Conservation (phyloP, 2,329 filamentous ascomycete genomes). For the Aspergillus spinulosporus region DNA sequence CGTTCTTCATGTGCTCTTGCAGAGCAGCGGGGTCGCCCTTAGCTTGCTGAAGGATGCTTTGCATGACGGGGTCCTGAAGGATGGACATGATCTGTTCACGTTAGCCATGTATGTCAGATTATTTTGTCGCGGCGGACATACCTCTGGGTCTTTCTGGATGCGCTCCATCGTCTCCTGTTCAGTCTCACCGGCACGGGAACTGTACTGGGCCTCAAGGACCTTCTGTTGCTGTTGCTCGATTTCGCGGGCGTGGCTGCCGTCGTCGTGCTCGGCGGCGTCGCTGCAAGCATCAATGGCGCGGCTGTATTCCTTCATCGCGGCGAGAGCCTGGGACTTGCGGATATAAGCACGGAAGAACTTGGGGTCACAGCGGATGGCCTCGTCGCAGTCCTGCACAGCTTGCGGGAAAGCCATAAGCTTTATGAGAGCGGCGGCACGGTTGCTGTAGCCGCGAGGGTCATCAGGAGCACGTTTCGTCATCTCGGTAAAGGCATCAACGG, state of each 20-base stretch:
- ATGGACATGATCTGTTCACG: constrained; percentile 72
- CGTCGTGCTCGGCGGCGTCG: constrained; percentile 76
- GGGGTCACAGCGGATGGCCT: constrained; percentile 84
- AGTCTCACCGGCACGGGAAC: constrained; percentile 86
- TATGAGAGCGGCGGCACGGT: constrained; percentile 93
- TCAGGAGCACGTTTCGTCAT: constrained; percentile 95
- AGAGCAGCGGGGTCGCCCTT: constrained; percentile 90
- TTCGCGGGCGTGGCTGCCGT: constrained; percentile 80
- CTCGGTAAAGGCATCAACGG: constrained; percentile 90
- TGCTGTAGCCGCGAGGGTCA: constrained; percentile 92
- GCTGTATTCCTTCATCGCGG: constrained; percentile 97
- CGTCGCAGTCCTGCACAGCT: constrained; percentile 88
- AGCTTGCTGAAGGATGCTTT: constrained; percentile 93
- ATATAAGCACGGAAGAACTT: constrained; percentile 96
- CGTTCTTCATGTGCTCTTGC: constrained; percentile 96
- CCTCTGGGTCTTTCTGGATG: constrained; percentile 86
- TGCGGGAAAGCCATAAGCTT: constrained; percentile 95
- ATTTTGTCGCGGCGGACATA: constrained; percentile 46
- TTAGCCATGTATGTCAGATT: constrained; percentile 29
- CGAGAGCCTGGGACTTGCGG: constrained; percentile 91
- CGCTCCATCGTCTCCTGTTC: constrained; percentile 94
- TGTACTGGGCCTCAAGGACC: constrained; percentile 85
- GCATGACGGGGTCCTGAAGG: constrained; percentile 96
- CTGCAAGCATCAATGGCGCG: constrained; percentile 88
- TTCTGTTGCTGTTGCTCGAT: constrained; percentile 95